Evolutionary conservation across 805 yeast species (phyloP), one percentile per base, ranked within the genome.

Genomic region (Saccharomycopsis sp.): DNA sequence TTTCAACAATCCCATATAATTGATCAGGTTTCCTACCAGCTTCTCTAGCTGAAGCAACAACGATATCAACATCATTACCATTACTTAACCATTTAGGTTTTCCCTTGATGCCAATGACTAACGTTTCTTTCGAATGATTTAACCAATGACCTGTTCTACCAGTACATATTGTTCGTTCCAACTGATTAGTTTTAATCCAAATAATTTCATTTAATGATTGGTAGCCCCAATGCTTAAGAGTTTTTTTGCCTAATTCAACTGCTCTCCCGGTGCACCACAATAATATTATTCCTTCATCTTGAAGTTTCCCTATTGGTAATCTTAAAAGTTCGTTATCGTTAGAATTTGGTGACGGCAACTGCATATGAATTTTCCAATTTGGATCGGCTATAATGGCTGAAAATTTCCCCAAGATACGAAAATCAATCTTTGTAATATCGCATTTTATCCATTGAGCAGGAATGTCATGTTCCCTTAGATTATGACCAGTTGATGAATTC

Each of bases 121-220:
- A 66, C 59, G 89, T 97, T 60, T 89, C 97, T 55, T 89, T 89
- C 0, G 96, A 84, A 62, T 89, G 97, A 58, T 89, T 89, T 43
- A 89, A 68, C 97, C 97, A 89, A 60, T 89, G 97, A 0, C 97
- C 97, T 0, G 97, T 89, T 52, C 97, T 67, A 1, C 97, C 97
- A 0, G 97, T 90, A 48, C 94, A 88, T 35, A 89, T 88, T 0
- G 96, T 89, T 49, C 95, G 68, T 17, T 81, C 77, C 50, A 90
- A 64, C 59, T 90, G 97, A 60, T 89, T 89, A 4, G 93, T 77
- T 60, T 89, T 89, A 48, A 87, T 74, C 97, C 97, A 89, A 6
- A 89, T 75, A 50, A 89, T 62, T 59, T 89, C 97, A 59, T 88
- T 90, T 19, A 75, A 64, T 4, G 82, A 76, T 29, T 63, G 59